These are phyloP conservation scores for Pythium oligandrum DNA, from an alignment of 352 stramenopile species.

Conservation along the genomic window DNA sequence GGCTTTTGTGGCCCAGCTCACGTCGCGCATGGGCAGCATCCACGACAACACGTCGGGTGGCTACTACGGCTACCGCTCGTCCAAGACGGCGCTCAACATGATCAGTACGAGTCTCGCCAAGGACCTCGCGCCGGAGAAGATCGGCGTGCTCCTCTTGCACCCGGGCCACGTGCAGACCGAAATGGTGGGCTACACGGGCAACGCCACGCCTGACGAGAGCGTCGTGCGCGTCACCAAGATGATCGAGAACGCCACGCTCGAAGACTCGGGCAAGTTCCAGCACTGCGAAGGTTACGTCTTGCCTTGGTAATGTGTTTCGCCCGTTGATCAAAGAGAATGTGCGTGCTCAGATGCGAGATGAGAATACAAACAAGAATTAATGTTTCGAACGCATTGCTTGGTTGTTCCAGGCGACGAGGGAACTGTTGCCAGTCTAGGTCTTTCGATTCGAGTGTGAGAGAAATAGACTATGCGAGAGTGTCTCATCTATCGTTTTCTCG, in stretches of 20 bases:
- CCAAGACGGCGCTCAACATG: constrained; percentile 81
- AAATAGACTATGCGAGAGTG: too few relatives aligned
- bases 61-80: constrained; percentile 73
- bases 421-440: too few relatives aligned
- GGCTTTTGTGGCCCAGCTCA: constrained; percentile 55
- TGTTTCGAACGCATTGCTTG: too few relatives aligned
- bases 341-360: too few relatives aligned
- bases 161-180: constrained; percentile 60
- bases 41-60: constrained; percentile 50
- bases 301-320: constrained; percentile 36
- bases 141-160: constrained; percentile 53
- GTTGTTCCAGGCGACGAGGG: too few relatives aligned
- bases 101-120: constrained; percentile 48
- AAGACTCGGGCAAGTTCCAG: constrained; percentile 46
- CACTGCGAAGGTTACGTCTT: constrained; percentile 47
- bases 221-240: constrained; percentile 45
- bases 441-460: too few relatives aligned
- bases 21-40: constrained; percentile 58
- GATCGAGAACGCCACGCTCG: constrained; percentile 43
- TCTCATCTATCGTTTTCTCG: too few relatives aligned
- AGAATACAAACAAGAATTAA: too few relatives aligned
- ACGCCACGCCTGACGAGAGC: constrained; percentile 36
- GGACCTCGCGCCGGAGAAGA: constrained; percentile 47
- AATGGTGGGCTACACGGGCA: constrained; percentile 44
- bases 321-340: too few relatives aligned